These are phyloP conservation scores for Brassica nigra DNA, from an alignment of 345 rosid species.

Conservation along the genomic window DNA sequence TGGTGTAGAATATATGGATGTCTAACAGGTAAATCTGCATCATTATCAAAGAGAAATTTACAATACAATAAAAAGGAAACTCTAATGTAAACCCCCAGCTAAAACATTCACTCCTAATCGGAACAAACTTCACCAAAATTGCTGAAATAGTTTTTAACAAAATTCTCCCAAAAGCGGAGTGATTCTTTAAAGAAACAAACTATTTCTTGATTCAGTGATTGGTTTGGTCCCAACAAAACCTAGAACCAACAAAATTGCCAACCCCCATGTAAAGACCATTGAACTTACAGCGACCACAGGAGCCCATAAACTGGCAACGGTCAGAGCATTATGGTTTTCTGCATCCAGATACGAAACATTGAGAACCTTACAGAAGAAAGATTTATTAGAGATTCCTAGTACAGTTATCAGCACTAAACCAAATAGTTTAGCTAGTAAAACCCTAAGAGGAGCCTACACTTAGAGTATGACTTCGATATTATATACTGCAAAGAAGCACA, in stretches of 20 bases:
- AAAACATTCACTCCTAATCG: constrained; percentile 16
- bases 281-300: constrained; percentile 91
- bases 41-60: constrained; percentile 19
- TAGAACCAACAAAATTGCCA: constrained; percentile 11
- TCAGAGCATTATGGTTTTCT: constrained; percentile 91
- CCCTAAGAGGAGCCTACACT: constrained; percentile 3
- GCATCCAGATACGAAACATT: constrained; percentile 47
- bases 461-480: constrained; percentile 9
- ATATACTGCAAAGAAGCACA: constrained; percentile 11
- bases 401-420: constrained; percentile 9
- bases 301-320: constrained; percentile 86
- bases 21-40: constrained; percentile 90
- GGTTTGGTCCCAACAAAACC: constrained; percentile 2
- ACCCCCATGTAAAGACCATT: constrained; percentile 25
- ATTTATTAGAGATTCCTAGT: neutral
- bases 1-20: constrained; percentile 75
- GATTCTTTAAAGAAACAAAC: constrained; percentile 4
- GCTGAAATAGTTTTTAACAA: constrained; percentile 6
- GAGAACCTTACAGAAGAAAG: constrained; percentile 15
- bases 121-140: constrained; percentile 20
- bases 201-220: constrained; percentile 10
- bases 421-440: constrained; percentile 1
- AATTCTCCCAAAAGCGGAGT: constrained; percentile 3
- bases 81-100: constrained; percentile 10
- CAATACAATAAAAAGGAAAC: constrained; percentile 8